Conservation (phyloP, 768 basidiomycete species). For the Leccinellum luteum region DNA sequence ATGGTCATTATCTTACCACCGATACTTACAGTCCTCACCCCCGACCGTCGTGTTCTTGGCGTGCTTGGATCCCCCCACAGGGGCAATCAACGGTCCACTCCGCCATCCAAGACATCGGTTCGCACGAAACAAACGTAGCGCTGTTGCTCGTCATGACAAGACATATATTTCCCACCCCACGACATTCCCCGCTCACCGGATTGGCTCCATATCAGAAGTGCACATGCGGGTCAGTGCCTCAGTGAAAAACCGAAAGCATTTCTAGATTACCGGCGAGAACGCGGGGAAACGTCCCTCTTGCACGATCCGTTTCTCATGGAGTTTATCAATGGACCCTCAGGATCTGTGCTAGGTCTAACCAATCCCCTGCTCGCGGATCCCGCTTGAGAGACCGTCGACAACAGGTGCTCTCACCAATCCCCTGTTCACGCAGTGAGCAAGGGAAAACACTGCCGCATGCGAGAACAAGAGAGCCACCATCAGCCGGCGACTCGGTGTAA, state of each 20-base stretch:
- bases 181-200: slow-evolving; percentile 18
- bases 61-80: slow-evolving; percentile 21
- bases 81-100: not conserved
- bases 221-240: not conserved
- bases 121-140: not conserved
- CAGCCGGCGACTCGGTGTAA: not conserved
- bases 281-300: slow-evolving; percentile 14
- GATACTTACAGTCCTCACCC: slow-evolving; percentile 8
- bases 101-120: not conserved
- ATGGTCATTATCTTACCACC: not conserved
- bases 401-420: slow-evolving; percentile 11
- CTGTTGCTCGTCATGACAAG: slow-evolving; percentile 5
- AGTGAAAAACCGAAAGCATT: slow-evolving; percentile 26
- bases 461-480: not conserved
- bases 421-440: slow-evolving; percentile 14
- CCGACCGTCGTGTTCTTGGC: slow-evolving; percentile 2
- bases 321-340: slow-evolving; percentile 3
- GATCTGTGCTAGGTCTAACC: not conserved
- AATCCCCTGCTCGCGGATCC: not conserved
- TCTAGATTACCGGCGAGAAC: slow-evolving; percentile 11
- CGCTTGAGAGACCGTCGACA: not conserved
- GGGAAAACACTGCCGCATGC: slow-evolving; percentile 2
- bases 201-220: slow-evolving; percentile 16
- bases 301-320: slow-evolving; percentile 22
- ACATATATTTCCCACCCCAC: slow-evolving; percentile 25